These are phyloP conservation scores for Phlyctochytrium bullatum DNA, from an alignment of 192 early-diverging fungal genomes.

Conservation along the genomic window DNA sequence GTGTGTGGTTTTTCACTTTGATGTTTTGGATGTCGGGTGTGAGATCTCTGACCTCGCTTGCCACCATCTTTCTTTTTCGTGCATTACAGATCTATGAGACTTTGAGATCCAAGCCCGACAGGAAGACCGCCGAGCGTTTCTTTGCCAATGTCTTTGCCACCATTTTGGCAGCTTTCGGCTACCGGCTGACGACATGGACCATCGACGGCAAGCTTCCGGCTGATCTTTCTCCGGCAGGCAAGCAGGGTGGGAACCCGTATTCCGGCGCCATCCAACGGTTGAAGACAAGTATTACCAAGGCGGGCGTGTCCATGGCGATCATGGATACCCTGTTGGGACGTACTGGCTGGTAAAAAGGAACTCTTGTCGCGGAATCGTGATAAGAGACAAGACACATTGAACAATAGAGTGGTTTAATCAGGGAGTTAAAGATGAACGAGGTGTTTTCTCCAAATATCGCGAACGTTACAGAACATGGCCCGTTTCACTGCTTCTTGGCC, in stretches of 20 bases:
- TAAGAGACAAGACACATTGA: too few species aligned
- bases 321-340: not conserved
- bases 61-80: not conserved
- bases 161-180: not conserved
- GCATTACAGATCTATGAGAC: not conserved
- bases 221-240: not conserved
- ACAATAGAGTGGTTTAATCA: too few species aligned
- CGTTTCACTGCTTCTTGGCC: not conserved
- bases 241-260: not conserved
- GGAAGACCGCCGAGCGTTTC: not conserved
- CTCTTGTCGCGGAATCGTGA: too few species aligned
- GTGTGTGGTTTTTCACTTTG: not conserved
- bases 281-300: not conserved
- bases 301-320: not conserved
- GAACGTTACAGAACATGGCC: not conserved
- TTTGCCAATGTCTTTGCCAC: not conserved
- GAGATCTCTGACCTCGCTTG: not conserved
- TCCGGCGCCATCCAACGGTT: not conserved
- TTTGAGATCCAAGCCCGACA: not conserved
- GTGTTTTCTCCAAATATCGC: not conserved
- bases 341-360: not conserved
- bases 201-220: not conserved
- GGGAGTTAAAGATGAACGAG: too few species aligned
- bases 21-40: not conserved
- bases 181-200: not conserved